A percentile compares a stretch with the other conserved stretches of the same genome.
These are phyloP conservation scores for Leptomonas pyrrhocoris DNA, from an alignment of 208 protist species.

Conservation along the genomic window DNA sequence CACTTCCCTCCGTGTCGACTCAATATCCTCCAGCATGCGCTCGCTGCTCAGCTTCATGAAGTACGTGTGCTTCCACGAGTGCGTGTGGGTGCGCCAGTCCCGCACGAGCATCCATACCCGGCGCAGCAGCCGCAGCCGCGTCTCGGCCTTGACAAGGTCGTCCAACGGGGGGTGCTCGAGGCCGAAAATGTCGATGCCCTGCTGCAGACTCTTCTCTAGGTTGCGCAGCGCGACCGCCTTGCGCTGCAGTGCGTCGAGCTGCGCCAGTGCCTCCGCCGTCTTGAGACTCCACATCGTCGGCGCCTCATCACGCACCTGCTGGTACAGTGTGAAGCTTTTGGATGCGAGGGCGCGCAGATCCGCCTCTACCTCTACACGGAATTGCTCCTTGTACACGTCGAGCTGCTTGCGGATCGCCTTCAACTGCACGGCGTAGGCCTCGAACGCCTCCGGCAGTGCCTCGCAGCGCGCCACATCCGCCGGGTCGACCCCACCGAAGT, in stretches of 20 bases:
- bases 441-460: conserved; percentile 86
- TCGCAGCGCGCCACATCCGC: conserved; percentile 89
- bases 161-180: conserved; percentile 93
- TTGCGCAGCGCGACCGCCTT: conserved; percentile 72
- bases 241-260: conserved; percentile 78
- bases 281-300: conserved; percentile 73
- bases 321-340: conserved; percentile 76
- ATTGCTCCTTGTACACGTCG: conserved; percentile 95
- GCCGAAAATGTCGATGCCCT: conserved; percentile 96
- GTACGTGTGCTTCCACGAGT: conserved; percentile 88
- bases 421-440: conserved; percentile 87
- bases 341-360: conserved; percentile 88
- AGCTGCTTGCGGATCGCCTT: conserved; percentile 83
- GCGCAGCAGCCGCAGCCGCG: conserved; percentile 86
- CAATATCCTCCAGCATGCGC: conserved; percentile 92
- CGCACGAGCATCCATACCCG: conserved; percentile 92
- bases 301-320: conserved; percentile 87
- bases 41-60: conserved; percentile 93
- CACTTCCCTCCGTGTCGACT: conserved; percentile 83
- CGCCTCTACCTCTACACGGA: conserved; percentile 93
- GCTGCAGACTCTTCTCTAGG: conserved; percentile 81
- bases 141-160: conserved; percentile 87
- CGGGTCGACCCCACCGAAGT: conserved; percentile 71
- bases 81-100: conserved; percentile 90
- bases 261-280: conserved; percentile 78